Evolutionary conservation across 2,329 filamentous ascomycete genomes (phyloP), one percentile per base, ranked within the genome.

Genomic region (Exophiala sp.): DNA sequence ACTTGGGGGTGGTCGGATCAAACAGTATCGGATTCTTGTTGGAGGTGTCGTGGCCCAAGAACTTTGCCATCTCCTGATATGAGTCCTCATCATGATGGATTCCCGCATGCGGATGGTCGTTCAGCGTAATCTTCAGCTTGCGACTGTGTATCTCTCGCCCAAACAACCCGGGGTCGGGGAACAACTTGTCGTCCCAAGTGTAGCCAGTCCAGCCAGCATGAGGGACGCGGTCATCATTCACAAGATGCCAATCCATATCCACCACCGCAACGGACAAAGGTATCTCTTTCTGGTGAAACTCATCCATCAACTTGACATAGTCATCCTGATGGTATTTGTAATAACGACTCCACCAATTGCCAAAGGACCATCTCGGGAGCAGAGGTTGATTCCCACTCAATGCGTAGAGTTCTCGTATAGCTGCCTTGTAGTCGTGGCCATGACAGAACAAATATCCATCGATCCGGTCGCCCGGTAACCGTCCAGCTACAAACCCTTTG

Each of bases 231-330:
- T 74, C 67, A 9, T 77, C 75, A 1, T 74, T 65, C 1, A 84
- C 80, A 40, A 78, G 65, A 66, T 86, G 83, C 83, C 83, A 86
- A 64, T 85, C 83, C 82, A 86, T 86, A 62, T 86, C 83, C 3
- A 86, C 66, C 0, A 85, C 81, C 1, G 77, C 81, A 5, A 84
- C 80, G 4, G 75, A 79, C 35, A 86, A 68, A 0, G 83, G 83
- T 5, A 86, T 75, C 0, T 72, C 66, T 20, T 79, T 68, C 7
- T 68, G 66, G 3, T 69, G 64, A 58, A 86, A 85, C 46, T 73
- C 72, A 50, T 83, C 78, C 72, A 86, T 79, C 12, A 86, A 70
- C 11, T 69, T 66, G 2, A 84, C 56, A 61, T 85, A 86, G 59
- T 82, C 79, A 1, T 77, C 70, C 24, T 75, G 73, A 0, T 70